A percentile compares a stretch with the other conserved stretches of the same genome.
Evolutionary conservation across 2,329 filamentous ascomycete species (phyloP).

Genomic region (Diaporthe capsici): DNA sequence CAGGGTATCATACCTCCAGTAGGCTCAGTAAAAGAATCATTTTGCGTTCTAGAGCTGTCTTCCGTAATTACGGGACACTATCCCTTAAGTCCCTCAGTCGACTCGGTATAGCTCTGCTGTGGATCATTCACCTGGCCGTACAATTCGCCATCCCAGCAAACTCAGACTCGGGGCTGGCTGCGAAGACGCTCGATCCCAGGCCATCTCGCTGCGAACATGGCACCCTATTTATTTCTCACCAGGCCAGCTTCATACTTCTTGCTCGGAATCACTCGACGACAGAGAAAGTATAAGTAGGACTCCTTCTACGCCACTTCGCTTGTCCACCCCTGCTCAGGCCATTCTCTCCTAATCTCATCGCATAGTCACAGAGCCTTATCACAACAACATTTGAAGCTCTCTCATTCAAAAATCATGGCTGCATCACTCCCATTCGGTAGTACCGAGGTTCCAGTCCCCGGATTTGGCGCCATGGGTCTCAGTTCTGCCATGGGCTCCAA

Average conservation of each 20-base stretch:
- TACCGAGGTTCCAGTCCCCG: neutral
- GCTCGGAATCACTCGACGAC: neutral
- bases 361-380: neutral
- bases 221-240: neutral
- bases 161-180: neutral
- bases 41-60: neutral
- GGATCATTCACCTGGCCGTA: neutral
- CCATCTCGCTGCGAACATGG: neutral
- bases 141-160: neutral
- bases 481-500: constrained; percentile 20
- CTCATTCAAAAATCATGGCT: neutral
- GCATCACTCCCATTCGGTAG: neutral
- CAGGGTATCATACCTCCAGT: neutral
- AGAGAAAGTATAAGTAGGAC: neutral
- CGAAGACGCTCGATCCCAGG: neutral
- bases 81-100: neutral
- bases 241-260: neutral
- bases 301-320: neutral
- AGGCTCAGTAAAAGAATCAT: neutral
- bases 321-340: neutral
- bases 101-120: neutral
- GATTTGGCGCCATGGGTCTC: constrained; percentile 8
- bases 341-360: neutral
- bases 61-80: neutral
- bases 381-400: neutral